Percentiles rank a stretch among this genome's conserved stretches.
phyloP scores from a whole-genome alignment of 2,329 filamentous ascomycete species.

The Claviceps purpurea region DNA sequence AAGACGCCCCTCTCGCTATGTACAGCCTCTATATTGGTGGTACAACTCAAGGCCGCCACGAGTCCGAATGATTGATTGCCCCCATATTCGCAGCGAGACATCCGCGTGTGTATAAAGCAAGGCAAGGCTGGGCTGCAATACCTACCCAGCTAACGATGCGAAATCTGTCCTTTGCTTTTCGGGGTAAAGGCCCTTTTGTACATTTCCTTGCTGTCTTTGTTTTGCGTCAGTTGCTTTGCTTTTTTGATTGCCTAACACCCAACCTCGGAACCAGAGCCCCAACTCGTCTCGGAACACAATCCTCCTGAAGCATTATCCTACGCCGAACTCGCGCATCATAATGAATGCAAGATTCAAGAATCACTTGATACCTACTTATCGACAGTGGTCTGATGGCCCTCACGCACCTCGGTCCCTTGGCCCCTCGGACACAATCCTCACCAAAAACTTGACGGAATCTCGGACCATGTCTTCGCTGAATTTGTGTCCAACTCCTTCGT shows the following conservation, averaged over 20 bases:
- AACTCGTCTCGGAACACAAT: no score
- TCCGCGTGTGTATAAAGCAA: constrained; percentile 68
- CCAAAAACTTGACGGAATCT: constrained; percentile 52
- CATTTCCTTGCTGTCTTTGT: background rate
- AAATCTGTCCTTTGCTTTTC: background rate
- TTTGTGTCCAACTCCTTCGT: constrained; percentile 54
- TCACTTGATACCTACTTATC: no score
- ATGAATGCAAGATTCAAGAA: no score
- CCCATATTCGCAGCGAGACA: constrained; percentile 64
- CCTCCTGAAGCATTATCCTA: no score
- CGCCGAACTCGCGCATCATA: no score
- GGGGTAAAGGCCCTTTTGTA: background rate
- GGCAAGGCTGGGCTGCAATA: constrained; percentile 40
- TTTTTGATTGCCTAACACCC: background rate
- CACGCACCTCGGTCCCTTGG: constrained; percentile 13
- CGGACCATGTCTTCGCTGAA: constrained; percentile 54
- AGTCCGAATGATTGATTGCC: constrained; percentile 59
- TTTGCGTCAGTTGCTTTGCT: background rate
- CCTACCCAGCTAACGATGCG: background rate
- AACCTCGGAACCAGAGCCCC: no score
- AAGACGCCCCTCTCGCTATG: constrained; percentile 51
- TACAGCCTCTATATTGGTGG: constrained; percentile 69
- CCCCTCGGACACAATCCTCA: constrained; percentile 27
- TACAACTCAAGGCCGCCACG: constrained; percentile 33
- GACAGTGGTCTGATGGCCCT: background rate